Conservation (phyloP, 202 grass and related monocot species). For the Panicum hallii region DNA sequence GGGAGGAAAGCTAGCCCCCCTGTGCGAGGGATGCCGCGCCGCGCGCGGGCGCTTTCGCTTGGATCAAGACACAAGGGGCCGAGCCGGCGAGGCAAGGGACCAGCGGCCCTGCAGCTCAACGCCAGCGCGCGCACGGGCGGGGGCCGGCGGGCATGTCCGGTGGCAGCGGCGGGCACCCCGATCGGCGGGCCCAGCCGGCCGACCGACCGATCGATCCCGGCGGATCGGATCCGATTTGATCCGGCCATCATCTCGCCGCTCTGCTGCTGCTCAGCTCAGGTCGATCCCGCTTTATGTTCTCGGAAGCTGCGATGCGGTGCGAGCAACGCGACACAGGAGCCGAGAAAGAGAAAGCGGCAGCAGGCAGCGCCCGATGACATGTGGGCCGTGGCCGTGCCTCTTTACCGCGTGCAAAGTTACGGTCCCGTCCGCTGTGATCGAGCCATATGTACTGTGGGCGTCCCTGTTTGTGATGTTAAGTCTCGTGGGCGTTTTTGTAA, state of each 20-base stretch:
- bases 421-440: not conserved
- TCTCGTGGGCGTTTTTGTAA: not conserved
- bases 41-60: too few relatives aligned
- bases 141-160: not conserved
- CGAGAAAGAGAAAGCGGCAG: not conserved
- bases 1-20: too few relatives aligned
- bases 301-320: conserved; percentile 17
- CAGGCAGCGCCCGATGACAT: not conserved
- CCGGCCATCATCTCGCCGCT: not conserved
- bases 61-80: too few relatives aligned
- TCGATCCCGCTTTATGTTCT: conserved; percentile 33
- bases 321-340: not conserved
- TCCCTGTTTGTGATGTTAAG: too few relatives aligned
- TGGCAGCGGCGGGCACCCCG: too few relatives aligned
- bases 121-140: not conserved
- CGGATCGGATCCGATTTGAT: conserved; percentile 43
- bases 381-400: not conserved
- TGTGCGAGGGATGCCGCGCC: too few relatives aligned
- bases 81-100: too few relatives aligned
- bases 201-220: conserved; percentile 13
- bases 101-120: too few relatives aligned
- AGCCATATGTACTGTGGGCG: too few relatives aligned
- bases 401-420: conserved; percentile 29
- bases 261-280: not conserved
- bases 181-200: not conserved